These are phyloP conservation scores for Coprinopsis marcescibilis DNA, from an alignment of 768 basidiomycete species.

Conservation along the genomic window DNA sequence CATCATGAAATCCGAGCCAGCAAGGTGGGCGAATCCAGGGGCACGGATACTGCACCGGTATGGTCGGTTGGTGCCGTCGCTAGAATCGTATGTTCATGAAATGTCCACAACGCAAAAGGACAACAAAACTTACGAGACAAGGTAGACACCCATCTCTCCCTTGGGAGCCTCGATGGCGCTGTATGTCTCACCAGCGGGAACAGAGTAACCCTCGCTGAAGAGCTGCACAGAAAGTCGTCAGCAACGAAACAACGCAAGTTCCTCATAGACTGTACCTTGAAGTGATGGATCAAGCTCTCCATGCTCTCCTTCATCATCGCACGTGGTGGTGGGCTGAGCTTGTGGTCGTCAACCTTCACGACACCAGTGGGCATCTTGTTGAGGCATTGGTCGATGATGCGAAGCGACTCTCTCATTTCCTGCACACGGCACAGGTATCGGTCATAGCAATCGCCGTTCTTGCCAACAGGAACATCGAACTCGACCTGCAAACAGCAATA, in stretches of 20 bases:
- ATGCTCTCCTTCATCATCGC: constrained; percentile 99
- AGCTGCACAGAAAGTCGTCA: constrained; percentile 39
- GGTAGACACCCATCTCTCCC: constrained; percentile 98
- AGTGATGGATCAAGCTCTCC: constrained; percentile 97
- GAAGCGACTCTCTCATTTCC: constrained; percentile 93
- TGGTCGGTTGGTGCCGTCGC: constrained; percentile 92
- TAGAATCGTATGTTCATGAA: constrained; percentile 20
- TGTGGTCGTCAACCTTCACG: constrained; percentile 95
- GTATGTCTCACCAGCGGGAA: constrained; percentile 95
- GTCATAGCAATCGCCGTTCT: constrained; percentile 97
- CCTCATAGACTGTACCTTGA: constrained; percentile 56
- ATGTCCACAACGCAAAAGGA: neutral
- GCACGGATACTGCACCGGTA: constrained; percentile 98
- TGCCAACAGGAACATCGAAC: constrained; percentile 95
- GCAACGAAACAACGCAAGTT: neutral
- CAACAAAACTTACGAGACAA: constrained; percentile 75
- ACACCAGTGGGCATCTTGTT: constrained; percentile 96
- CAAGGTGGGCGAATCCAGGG: constrained; percentile 93
- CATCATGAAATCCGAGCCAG: constrained; percentile 98
- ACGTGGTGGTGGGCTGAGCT: constrained; percentile 92
- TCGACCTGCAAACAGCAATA: too few relatives aligned
- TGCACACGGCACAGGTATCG: constrained; percentile 97
- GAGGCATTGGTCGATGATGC: constrained; percentile 88
- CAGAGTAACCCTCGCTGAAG: constrained; percentile 95
- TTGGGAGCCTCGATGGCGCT: constrained; percentile 97